phyloP scores from a whole-genome alignment of 768 basidiomycete species.

The Lentinula edodes region DNA sequence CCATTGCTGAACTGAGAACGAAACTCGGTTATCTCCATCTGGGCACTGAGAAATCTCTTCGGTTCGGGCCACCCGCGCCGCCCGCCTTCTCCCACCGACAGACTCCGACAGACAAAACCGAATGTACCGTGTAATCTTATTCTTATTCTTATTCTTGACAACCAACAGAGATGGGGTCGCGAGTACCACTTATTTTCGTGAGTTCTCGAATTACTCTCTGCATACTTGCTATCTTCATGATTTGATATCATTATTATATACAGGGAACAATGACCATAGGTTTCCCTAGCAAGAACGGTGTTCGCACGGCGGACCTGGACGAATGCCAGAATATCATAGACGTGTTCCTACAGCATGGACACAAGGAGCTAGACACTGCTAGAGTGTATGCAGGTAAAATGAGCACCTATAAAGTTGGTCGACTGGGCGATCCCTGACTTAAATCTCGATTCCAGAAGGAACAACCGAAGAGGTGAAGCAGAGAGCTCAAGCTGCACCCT shows the following conservation, averaged over 20 bases:
- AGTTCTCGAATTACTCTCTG: neutral
- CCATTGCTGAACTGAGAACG: constrained; percentile 8
- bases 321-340: constrained; percentile 42
- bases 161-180: constrained; percentile 15
- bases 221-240: neutral
- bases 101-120: neutral
- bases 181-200: constrained; percentile 34
- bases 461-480: constrained; percentile 40
- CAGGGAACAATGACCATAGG: constrained; percentile 16
- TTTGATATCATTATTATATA: neutral
- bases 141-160: neutral
- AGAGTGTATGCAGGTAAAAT: constrained; percentile 30
- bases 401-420: neutral
- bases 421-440: neutral
- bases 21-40: neutral
- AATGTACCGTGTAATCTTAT: too few species aligned
- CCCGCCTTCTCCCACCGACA: neutral
- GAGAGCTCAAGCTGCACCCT: neutral
- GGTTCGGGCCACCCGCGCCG: neutral
- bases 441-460: constrained; percentile 20
- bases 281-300: constrained; percentile 32
- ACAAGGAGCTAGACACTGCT: constrained; percentile 44
- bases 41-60: neutral
- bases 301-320: constrained; percentile 27
- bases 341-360: constrained; percentile 33